Conservation (phyloP, 768 basidiomycete species). For the Mycena leptocephala region DNA sequence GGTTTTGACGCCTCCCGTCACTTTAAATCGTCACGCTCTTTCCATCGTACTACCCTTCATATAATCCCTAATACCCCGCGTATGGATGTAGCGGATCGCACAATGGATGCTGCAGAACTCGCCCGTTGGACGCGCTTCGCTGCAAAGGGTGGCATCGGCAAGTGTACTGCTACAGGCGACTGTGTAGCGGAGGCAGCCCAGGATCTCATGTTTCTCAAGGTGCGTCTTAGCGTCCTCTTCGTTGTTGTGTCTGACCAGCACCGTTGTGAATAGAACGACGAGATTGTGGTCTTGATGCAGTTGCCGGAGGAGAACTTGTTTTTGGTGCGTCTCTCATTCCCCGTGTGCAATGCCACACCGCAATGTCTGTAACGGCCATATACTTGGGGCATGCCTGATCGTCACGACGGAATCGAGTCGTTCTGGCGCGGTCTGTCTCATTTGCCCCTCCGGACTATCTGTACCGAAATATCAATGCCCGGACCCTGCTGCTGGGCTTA, state of each 20-base stretch:
- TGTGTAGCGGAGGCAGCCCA: slow-evolving; percentile 82
- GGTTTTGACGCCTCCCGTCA: no score
- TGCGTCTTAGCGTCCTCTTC: slow-evolving; percentile 47
- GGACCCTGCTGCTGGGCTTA: no score
- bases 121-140: slow-evolving; percentile 87
- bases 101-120: slow-evolving; percentile 33
- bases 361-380: not conserved
- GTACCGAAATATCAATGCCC: no score
- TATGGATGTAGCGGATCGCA: slow-evolving; percentile 31
- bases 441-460: no score
- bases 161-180: slow-evolving; percentile 80
- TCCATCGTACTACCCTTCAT: slow-evolving; percentile 14
- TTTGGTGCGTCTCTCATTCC: slow-evolving; percentile 66
- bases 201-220: slow-evolving; percentile 93
- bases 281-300: slow-evolving; percentile 86
- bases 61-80: slow-evolving; percentile 30
- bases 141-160: slow-evolving; percentile 88
- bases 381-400: not conserved
- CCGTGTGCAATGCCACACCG: not conserved
- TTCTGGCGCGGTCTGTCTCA: not conserved
- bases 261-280: slow-evolving; percentile 71
- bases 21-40: slow-evolving; percentile 27
- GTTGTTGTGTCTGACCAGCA: not conserved
- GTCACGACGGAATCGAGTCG: not conserved
- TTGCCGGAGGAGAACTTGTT: slow-evolving; percentile 69